These are phyloP conservation scores for Apium graveolens DNA, from an alignment of 129 eudicot genomes.

Conservation along the genomic window DNA sequence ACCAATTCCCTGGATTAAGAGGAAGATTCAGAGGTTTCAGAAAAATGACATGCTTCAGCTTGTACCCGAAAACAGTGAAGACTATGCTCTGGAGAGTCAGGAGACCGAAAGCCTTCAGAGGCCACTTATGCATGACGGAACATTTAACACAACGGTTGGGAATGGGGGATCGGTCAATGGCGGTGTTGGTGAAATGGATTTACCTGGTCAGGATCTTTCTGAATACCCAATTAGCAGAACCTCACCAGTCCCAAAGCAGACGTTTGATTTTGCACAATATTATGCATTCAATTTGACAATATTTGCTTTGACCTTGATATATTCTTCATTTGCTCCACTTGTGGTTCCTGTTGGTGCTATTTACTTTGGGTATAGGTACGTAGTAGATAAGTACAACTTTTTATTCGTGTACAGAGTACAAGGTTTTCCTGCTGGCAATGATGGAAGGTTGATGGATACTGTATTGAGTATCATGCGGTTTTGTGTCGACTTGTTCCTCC, in stretches of 20 bases:
- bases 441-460: conserved; percentile 91
- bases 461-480: conserved; percentile 82
- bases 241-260: conserved; percentile 90
- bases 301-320: conserved; percentile 83
- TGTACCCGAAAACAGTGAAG: conserved; percentile 82
- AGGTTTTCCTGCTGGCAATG: conserved; percentile 97
- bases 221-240: conserved; percentile 91
- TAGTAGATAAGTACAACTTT: conserved; percentile 97
- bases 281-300: conserved; percentile 94
- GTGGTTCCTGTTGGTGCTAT: conserved; percentile 92
- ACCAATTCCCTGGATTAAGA: conserved; percentile 95
- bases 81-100: conserved; percentile 58
- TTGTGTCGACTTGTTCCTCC: conserved; percentile 77
- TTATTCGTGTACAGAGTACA: conserved; percentile 87
- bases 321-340: conserved; percentile 86
- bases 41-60: conserved; percentile 95
- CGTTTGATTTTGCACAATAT: conserved; percentile 92
- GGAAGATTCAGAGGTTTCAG: conserved; percentile 60
- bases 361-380: conserved; percentile 89
- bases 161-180: conserved; percentile 21
- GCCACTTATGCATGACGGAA: conserved; percentile 49
- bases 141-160: conserved; percentile 14
- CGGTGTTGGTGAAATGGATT: conserved; percentile 22
- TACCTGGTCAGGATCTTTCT: conserved; percentile 61
- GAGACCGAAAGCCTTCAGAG: conserved; percentile 53